Percentiles rank a stretch among this genome's conserved stretches.
Conservation (phyloP, 805 yeast species). For the Yamadazyma philogaea region DNA sequence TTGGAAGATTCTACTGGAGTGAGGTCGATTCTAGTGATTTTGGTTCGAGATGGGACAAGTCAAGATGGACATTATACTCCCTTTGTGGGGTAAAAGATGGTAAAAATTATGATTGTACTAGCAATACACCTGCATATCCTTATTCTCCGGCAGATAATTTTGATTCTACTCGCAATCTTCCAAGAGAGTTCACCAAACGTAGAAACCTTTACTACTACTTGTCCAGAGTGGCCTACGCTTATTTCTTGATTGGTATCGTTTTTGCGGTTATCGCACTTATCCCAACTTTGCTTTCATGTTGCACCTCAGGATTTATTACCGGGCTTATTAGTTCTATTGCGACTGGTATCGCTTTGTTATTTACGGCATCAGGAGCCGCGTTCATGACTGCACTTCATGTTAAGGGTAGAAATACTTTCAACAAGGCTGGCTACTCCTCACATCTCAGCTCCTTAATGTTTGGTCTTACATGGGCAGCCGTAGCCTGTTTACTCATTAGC, state of each 20-base stretch:
- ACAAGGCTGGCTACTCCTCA: slow-evolving; percentile 39
- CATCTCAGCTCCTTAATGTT: slow-evolving; percentile 48
- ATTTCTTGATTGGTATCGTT: slow-evolving; percentile 56
- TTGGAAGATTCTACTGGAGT: slow-evolving; percentile 26
- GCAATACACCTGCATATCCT: slow-evolving; percentile 26
- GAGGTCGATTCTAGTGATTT: slow-evolving; percentile 17
- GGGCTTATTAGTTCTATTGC: slow-evolving; percentile 14
- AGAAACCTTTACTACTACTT: slow-evolving; percentile 58
- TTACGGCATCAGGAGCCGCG: slow-evolving; percentile 44
- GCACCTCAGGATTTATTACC: slow-evolving; percentile 10
- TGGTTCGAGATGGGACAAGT: slow-evolving; percentile 13
- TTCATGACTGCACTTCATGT: slow-evolving; percentile 55
- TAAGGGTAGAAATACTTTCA: slow-evolving; percentile 49
- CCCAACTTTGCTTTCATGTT: slow-evolving; percentile 29
- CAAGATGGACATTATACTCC: slow-evolving; percentile 29
- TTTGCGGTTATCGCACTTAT: slow-evolving; percentile 51
- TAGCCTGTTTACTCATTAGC: slow-evolving; percentile 14
- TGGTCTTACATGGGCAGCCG: slow-evolving; percentile 57
- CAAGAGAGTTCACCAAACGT: slow-evolving; percentile 47
- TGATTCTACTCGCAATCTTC: slow-evolving; percentile 31
- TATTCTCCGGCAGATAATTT: slow-evolving; percentile 31
- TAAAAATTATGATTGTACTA: slow-evolving; percentile 19
- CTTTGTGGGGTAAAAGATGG: slow-evolving; percentile 22
- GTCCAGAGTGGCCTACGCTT: slow-evolving; percentile 63
- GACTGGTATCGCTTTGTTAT: slow-evolving; percentile 33